Evolutionary conservation across 768 basidiomycete genomes (phyloP).

Genomic region (Trametes gibbosa): DNA sequence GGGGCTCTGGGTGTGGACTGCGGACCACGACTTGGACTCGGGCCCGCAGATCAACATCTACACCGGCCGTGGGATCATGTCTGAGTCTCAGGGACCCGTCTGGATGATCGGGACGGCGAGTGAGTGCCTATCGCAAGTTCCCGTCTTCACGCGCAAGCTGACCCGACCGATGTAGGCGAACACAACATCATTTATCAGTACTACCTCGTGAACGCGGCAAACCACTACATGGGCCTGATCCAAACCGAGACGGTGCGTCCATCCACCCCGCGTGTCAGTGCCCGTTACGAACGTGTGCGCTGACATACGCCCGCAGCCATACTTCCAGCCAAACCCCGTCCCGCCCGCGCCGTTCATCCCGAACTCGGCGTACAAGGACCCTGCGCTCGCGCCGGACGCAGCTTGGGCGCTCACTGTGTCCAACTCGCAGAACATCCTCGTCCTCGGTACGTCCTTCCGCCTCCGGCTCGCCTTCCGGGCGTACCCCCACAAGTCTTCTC

Average conservation of each 20-base stretch:
- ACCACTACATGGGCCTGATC: slow-evolving; percentile 69
- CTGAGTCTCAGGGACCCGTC: slow-evolving; percentile 71
- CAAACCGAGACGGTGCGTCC: slow-evolving; percentile 55
- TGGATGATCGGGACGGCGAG: slow-evolving; percentile 74
- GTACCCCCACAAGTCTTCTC: background rate
- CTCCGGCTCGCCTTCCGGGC: background rate
- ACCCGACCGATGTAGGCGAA: slow-evolving; percentile 40
- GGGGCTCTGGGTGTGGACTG: slow-evolving; percentile 70
- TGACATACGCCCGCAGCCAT: slow-evolving; percentile 44
- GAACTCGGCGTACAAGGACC: slow-evolving; percentile 50
- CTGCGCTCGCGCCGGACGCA: slow-evolving; percentile 37
- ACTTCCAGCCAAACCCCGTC: slow-evolving; percentile 60
- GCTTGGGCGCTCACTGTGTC: slow-evolving; percentile 61
- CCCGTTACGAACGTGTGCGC: background rate
- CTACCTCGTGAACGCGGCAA: slow-evolving; percentile 55
- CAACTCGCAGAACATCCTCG: slow-evolving; percentile 51
- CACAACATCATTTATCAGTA: slow-evolving; percentile 72
- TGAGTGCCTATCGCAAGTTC: slow-evolving; percentile 16
- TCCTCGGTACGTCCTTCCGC: slow-evolving; percentile 60
- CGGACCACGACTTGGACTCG: slow-evolving; percentile 75
- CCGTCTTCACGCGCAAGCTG: background rate
- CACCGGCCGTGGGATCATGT: slow-evolving; percentile 67
- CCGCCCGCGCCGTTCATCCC: slow-evolving; percentile 55
- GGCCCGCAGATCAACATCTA: slow-evolving; percentile 54
- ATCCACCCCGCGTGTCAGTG: background rate